Base-by-base conservation (phyloP, 2,329 filamentous ascomycete genomes). In the Knoxdaviesia capensis region DNA sequence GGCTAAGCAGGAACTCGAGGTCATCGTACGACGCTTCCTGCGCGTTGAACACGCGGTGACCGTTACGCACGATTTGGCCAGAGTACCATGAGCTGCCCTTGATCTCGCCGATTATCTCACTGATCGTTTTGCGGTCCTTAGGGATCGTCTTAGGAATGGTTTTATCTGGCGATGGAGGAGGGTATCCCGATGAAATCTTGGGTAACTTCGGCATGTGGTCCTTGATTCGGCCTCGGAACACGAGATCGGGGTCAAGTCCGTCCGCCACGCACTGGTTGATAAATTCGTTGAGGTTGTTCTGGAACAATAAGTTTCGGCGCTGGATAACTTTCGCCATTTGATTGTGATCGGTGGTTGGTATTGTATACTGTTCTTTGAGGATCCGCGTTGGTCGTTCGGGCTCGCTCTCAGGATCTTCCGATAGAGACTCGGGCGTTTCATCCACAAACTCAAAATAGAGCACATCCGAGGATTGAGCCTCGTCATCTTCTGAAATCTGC, bases 361-460 rank as follows among this genome's bases (percentile, higher is more conserved):
- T 6, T 9, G 33, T 8, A 34, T 20, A 33, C 31, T 20, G 39
- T 20, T 20, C 20, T 20, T 29, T 9, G 36, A 9, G 7, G 36
- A 41, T 7, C 31, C 36, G 41, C 35, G 20, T 34, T 30, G 31
- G 34, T n/a, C 20, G 20, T 28, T 9, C 33, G n/a, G 31, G 7
- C 31, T 28, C 40, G 6, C 11, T 39, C 35, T 37, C 30, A 5
- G 31, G n/a, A 28, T 38, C 31, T 6, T 34, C 38, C 20, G 20
- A 20, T 20, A 20, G 20, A 20, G 35, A 11, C 36, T 35, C 40
- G 4, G 9, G 31, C 30, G 10, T 29, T 1, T 81, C 87, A 55
- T 96, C 90, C 11, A 93, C 61, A 50, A 92, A 96, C 55, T 96
- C 90, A 52, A 98, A 93, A 34, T 88, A 72, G 29, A 98, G 60